phyloP scores from a whole-genome alignment of 1,284 basidiomycete genomes.

The Sanghuangporus baumii region DNA sequence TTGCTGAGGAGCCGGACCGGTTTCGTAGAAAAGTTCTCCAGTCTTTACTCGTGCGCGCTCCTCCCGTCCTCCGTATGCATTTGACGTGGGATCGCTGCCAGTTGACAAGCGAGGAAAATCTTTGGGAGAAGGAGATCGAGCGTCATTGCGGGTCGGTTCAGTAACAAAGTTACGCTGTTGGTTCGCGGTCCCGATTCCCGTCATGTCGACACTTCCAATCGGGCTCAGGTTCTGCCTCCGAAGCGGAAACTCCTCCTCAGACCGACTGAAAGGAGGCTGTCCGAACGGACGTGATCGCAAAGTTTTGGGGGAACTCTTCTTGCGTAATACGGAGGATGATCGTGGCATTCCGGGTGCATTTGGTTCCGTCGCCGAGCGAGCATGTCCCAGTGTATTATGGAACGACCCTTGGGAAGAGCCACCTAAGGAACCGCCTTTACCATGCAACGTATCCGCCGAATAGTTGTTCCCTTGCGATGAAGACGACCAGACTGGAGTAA shows the following conservation, averaged over 20 bases:
- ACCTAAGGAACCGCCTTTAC: constrained; percentile 1
- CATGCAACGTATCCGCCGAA: constrained; percentile 13
- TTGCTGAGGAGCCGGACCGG: not conserved
- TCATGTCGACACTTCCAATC: constrained; percentile 57
- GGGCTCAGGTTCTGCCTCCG: constrained; percentile 30
- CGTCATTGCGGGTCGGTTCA: not conserved
- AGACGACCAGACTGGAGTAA: constrained; percentile 26
- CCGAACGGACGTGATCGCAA: constrained; percentile 30
- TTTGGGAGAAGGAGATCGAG: not conserved
- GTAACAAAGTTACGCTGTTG: constrained; percentile 16
- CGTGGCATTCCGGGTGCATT: not conserved
- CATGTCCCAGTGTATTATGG: constrained; percentile 22
- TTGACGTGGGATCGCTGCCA: not conserved
- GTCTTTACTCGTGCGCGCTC: constrained; percentile 5
- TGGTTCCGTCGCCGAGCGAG: constrained; percentile 17
- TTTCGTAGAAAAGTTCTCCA: constrained; percentile 16
- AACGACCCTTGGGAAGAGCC: not conserved
- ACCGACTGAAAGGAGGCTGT: constrained; percentile 3
- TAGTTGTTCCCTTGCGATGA: constrained; percentile 24
- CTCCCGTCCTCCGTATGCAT: not conserved
- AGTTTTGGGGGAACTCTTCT: constrained; percentile 30
- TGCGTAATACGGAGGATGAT: constrained; percentile 10
- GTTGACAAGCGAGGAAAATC: constrained; percentile 14
- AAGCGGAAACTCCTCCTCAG: constrained; percentile 16
- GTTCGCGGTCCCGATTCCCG: constrained; percentile 49